Evolutionary conservation across 2,329 filamentous ascomycete genomes (phyloP).

Genomic region (Fonsecaea nubica): DNA sequence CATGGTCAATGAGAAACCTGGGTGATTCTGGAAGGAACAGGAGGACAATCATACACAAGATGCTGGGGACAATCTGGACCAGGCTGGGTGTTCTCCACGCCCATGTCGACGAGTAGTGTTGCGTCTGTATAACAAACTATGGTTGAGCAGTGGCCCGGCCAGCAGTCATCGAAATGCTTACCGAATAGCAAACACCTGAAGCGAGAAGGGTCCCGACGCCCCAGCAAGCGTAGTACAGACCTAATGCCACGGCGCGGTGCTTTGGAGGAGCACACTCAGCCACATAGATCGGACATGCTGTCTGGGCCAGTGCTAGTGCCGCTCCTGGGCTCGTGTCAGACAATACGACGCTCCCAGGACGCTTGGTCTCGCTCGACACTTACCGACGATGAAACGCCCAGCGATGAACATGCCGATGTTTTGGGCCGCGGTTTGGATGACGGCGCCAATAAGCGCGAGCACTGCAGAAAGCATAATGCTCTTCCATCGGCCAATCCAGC

Average conservation of each 20-base stretch:
- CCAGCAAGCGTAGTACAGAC: constrained; percentile 33
- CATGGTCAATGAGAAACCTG: constrained; percentile 60
- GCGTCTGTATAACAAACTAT: constrained; percentile 12
- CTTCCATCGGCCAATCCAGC: constrained; percentile 41
- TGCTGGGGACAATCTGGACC: constrained; percentile 57
- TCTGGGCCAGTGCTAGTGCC: constrained; percentile 64
- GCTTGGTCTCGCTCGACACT: not conserved
- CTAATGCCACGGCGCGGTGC: constrained; percentile 28
- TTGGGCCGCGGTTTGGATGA: constrained; percentile 64
- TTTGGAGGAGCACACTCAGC: constrained; percentile 31
- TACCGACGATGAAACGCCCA: constrained; percentile 63
- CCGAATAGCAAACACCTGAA: constrained; percentile 32
- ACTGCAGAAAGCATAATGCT: constrained; percentile 44
- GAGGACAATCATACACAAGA: constrained; percentile 55
- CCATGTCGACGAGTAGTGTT: constrained; percentile 47
- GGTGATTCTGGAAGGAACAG: constrained; percentile 66
- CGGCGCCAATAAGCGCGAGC: constrained; percentile 64
- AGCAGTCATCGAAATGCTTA: constrained; percentile 6
- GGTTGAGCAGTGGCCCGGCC: not conserved
- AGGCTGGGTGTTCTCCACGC: constrained; percentile 62
- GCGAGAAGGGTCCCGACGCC: constrained; percentile 33
- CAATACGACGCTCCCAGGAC: not conserved
- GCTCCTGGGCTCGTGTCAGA: constrained; percentile 45
- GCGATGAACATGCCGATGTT: constrained; percentile 63
- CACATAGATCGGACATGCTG: constrained; percentile 47